Evolutionary conservation across 805 yeast species (phyloP), one percentile per base, ranked within the genome.

Genomic region (Pichia heedii): DNA sequence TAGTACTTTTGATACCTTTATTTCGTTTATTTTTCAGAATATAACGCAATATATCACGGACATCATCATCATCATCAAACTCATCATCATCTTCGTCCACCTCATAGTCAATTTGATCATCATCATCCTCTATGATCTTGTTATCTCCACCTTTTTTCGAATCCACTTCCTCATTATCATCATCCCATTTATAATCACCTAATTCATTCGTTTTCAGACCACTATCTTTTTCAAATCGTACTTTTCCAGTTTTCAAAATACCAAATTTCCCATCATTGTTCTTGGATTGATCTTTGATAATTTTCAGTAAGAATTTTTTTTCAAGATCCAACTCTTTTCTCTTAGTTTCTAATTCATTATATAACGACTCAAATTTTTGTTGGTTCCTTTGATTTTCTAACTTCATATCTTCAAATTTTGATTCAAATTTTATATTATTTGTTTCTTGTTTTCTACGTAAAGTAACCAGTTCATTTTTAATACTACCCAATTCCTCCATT

Each of bases 351-450:
- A 61, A 40, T 12, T 57, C 61, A 16, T 27, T 26, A 39, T 50
- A 50, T 39, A 58, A 20, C 22, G 49, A 49, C 36, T 56, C 59
- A 36, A 58, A 57, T 18, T 50, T 53, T 24, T 57, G 46, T 36
- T 50, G 44, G 33, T 50, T 53, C 18, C 54, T 41, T 37, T 60
- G 60, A 20, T 52, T 49, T 54, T 82, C 81, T 56, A 71, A 70
- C 52, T 73, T 77, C 54, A 81, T 65, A 58, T 77, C 77, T 50
- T 77, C 75, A 60, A 81, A 73, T 56, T 80, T 86, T 45, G 74
- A 72, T 57, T 84, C 90, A 58, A 81, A 77, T 41, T 73, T 66
- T 57, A 84, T 82, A 21, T 81, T 79, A 49, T 71, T 68, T 21
- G 80, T 74, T n/a, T 61, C 64, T 41, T 60, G 62, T 16, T 54